A percentile compares a stretch with the other conserved stretches of the same genome.
phyloP scores from a whole-genome alignment of 108 stramenopile genomes.

The Seminavis robusta region DNA sequence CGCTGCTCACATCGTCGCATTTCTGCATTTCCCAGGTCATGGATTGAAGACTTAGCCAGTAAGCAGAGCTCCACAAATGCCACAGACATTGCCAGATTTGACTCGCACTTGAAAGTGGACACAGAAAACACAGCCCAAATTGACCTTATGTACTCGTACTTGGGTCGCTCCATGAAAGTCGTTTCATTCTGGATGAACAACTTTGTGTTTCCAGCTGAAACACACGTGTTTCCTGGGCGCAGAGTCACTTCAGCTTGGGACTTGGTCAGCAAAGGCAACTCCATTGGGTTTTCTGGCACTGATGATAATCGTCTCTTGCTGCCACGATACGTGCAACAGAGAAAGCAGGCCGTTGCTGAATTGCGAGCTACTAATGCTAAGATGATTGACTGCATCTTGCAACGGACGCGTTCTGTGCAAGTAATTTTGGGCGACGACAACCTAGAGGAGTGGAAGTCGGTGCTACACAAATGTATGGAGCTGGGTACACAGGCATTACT shows the following conservation, averaged over 20 bases:
- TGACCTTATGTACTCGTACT: conserved; percentile 10
- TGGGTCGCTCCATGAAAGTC: conserved; percentile 16
- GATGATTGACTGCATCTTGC: conserved; percentile 42
- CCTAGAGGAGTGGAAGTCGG: too few species aligned
- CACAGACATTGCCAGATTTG: too few species aligned
- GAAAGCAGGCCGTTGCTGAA: not conserved
- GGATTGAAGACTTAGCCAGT: conserved; percentile 17
- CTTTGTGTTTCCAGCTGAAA: conserved; percentile 39
- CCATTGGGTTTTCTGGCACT: not conserved
- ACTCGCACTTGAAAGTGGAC: conserved; percentile 37
- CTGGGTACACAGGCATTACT: conserved; percentile 30
- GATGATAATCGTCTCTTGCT: conserved; percentile 45
- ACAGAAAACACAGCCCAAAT: conserved; percentile 29
- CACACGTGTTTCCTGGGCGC: conserved; percentile 14
- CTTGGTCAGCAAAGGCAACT: conserved; percentile 1
- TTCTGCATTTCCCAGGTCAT: too few species aligned
- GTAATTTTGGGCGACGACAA: too few species aligned
- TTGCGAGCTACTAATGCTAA: conserved; percentile 43
- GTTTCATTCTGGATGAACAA: conserved; percentile 51
- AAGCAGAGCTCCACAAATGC: not conserved
- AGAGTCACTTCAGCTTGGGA: not conserved
- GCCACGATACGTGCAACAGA: conserved; percentile 40
- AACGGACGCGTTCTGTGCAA: too few species aligned
- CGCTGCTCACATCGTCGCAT: too few species aligned
- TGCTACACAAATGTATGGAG: too few species aligned